Conservation (phyloP, 2,329 filamentous ascomycete genomes). For the Fusarium sublunatum region DNA sequence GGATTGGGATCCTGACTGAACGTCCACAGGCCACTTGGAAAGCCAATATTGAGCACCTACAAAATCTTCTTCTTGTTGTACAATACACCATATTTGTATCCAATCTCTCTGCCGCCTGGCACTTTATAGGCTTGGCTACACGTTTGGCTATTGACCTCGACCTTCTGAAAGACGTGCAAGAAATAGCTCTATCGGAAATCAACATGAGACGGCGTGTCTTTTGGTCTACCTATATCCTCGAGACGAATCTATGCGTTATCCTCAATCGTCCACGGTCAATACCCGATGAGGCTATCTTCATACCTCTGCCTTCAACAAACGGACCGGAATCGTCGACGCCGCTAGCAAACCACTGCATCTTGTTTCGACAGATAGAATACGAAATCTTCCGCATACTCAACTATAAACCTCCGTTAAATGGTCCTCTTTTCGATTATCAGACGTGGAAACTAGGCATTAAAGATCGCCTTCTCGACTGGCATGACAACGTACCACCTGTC, state of each 20-base stretch:
- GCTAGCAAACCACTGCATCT: constrained; percentile 39
- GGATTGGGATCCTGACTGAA: constrained; percentile 12
- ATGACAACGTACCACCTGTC: constrained; percentile 14
- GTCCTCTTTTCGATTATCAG: constrained; percentile 19
- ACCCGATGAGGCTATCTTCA: constrained; percentile 34
- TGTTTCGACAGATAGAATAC: constrained; percentile 39
- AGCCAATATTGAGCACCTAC: constrained; percentile 22
- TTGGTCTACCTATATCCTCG: constrained; percentile 34
- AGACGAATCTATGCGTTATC: constrained; percentile 30
- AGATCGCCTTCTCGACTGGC: constrained; percentile 36
- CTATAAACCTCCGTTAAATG: constrained; percentile 25
- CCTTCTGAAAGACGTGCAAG: background rate
- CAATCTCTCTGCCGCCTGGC: constrained; percentile 31
- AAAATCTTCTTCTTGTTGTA: constrained; percentile 24
- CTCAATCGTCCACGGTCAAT: constrained; percentile 29
- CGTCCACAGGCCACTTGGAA: constrained; percentile 17
- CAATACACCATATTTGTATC: constrained; percentile 33
- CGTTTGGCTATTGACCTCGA: constrained; percentile 29
- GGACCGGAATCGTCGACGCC: constrained; percentile 9
- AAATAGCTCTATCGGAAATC: background rate
- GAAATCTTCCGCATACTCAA: constrained; percentile 40
- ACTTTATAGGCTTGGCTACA: constrained; percentile 34
- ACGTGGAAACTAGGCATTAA: constrained; percentile 38
- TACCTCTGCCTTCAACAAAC: constrained; percentile 7
- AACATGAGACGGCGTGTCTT: constrained; percentile 23